A percentile compares a stretch with the other conserved stretches of the same genome.
phyloP scores from a whole-genome alignment of 225 moss, liverwort and hornwort genomes.

The Rhytidiadelphus loreus region DNA sequence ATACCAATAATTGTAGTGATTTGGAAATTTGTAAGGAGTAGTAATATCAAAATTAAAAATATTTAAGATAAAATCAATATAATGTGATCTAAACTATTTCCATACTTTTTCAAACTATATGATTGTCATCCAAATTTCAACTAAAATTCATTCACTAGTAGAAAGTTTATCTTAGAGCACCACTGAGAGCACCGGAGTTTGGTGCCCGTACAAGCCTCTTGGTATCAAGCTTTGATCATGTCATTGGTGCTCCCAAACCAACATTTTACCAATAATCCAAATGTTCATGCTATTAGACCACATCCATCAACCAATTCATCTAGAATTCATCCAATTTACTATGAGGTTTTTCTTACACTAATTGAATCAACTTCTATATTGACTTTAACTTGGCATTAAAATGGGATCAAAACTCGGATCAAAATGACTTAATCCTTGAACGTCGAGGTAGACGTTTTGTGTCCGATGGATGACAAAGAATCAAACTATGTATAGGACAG shows the following conservation, averaged over 20 bases:
- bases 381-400: not conserved
- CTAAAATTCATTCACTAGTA: not conserved
- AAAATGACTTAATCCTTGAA: too few species aligned
- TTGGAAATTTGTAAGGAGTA: not conserved
- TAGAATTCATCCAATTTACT: not conserved
- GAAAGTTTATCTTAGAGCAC: fast-evolving
- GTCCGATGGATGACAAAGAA: too few species aligned
- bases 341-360: not conserved
- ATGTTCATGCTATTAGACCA: not conserved
- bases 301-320: not conserved
- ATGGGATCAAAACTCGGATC: not conserved
- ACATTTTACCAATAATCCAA: not conserved
- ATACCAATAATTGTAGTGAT: not conserved
- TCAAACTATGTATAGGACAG: too few species aligned
- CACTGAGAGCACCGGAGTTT: fast-evolving
- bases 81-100: not conserved
- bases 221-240: fast-evolving
- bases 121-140: not conserved
- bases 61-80: not conserved
- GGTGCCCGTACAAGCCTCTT: fast-evolving
- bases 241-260: not conserved
- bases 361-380: not conserved
- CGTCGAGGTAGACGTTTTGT: too few species aligned
- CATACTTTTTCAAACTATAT: not conserved
- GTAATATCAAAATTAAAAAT: not conserved